These are phyloP conservation scores for Coffea eugenioides DNA, from an alignment of 257 asterid genomes.

Conservation along the genomic window DNA sequence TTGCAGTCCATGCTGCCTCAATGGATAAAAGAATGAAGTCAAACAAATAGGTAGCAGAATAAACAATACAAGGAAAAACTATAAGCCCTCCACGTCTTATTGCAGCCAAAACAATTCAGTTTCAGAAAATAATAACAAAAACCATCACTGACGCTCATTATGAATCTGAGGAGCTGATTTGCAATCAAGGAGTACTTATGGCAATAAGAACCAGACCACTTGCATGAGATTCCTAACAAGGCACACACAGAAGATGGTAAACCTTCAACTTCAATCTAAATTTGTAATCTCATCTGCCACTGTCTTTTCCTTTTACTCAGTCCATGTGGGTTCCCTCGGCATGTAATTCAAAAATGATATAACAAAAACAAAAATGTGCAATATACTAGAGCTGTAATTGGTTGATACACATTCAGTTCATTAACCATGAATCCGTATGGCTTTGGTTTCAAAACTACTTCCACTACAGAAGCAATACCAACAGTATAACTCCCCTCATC, in stretches of 20 bases:
- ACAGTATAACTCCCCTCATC: not conserved
- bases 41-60: not conserved
- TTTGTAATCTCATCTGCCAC: not conserved
- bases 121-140: not conserved
- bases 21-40: constrained; percentile 12
- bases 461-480: not conserved
- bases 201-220: not conserved
- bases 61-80: not conserved
- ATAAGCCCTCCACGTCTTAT: not conserved
- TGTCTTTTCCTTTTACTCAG: not conserved
- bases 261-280: not conserved
- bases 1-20: constrained; percentile 80
- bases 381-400: not conserved
- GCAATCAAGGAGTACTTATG: not conserved
- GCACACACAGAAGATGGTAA: not conserved
- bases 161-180: not conserved
- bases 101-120: not conserved
- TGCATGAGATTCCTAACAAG: not conserved
- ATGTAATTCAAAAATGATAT: not conserved
- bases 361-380: not conserved
- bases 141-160: not conserved
- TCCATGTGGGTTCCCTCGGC: not conserved
- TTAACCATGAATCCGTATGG: not conserved
- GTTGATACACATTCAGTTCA: not conserved
- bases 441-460: not conserved